These are phyloP conservation scores for Isatis tinctoria DNA, from an alignment of 345 rosid genomes.

Conservation along the genomic window DNA sequence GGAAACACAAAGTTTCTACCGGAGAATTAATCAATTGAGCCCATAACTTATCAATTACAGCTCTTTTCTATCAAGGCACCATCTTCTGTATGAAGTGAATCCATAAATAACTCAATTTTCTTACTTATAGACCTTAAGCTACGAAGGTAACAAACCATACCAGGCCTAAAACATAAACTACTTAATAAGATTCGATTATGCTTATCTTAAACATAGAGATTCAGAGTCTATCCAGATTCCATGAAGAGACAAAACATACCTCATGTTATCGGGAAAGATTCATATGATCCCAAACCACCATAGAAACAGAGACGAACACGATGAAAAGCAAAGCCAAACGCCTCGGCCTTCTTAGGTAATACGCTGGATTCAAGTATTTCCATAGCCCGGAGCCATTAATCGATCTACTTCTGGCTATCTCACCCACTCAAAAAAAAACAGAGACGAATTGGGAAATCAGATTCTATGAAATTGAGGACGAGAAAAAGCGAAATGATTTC, in stretches of 20 bases:
- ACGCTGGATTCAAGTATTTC: conserved; percentile 65
- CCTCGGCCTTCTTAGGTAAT: conserved; percentile 71
- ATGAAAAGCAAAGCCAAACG: conserved; percentile 70
- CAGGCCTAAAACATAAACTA: neutral
- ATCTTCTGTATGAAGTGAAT: neutral
- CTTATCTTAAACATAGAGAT: neutral
- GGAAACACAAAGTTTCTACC: neutral
- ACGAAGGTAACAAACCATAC: neutral
- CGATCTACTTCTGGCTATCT: conserved; percentile 36
- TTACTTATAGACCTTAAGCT: neutral
- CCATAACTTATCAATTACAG: neutral
- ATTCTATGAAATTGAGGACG: conserved; percentile 25
- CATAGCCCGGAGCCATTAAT: conserved; percentile 29
- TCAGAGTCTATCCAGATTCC: neutral
- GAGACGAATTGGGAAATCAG: conserved; percentile 19
- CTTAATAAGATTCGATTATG: neutral
- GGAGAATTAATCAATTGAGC: neutral
- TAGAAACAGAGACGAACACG: conserved; percentile 52
- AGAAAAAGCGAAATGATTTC: neutral
- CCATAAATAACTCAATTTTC: neutral
- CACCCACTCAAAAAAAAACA: conserved; percentile 18
- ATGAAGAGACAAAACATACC: conserved; percentile 35
- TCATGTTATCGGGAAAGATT: conserved; percentile 69
- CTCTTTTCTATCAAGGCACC: neutral
- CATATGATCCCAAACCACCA: conserved; percentile 83